A percentile compares a stretch with the other conserved stretches of the same genome.
phyloP scores from a whole-genome alignment of 2,329 filamentous ascomycete species.

The Phialemonium atrogriseum region DNA sequence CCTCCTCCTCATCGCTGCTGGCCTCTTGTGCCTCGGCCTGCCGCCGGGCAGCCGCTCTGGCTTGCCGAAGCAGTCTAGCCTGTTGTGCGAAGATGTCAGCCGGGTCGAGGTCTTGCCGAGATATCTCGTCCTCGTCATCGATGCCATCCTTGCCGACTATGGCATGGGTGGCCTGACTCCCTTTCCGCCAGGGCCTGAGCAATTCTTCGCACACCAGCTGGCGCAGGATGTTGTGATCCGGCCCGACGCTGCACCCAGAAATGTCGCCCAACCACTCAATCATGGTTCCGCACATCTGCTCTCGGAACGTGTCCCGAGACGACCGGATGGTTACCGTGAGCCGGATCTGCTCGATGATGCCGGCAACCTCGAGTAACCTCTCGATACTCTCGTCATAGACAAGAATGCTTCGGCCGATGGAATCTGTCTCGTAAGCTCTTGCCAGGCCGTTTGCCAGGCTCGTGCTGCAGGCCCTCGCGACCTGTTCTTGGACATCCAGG shows the following conservation, averaged over 20 bases:
- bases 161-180: conserved; percentile 74
- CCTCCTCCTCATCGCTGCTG: conserved; percentile 27
- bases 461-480: conserved; percentile 78
- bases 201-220: conserved; percentile 85
- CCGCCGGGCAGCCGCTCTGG: conserved; percentile 24
- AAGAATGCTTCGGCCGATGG: conserved; percentile 78
- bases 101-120: conserved; percentile 27
- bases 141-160: conserved; percentile 70
- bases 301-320: conserved; percentile 87
- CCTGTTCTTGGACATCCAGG: conserved; percentile 80
- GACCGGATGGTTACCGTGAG: conserved; percentile 93
- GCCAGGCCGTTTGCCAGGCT: conserved; percentile 58
- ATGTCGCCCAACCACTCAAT: conserved; percentile 96
- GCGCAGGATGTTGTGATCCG: conserved; percentile 70
- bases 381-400: conserved; percentile 66
- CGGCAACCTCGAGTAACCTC: conserved; percentile 67
- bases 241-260: conserved; percentile 75
- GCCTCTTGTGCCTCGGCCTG: conserved; percentile 53
- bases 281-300: conserved; percentile 97
- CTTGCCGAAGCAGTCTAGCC: conserved; percentile 17
- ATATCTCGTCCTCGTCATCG: conserved; percentile 68
- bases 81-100: conserved; percentile 27
- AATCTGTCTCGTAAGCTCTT: conserved; percentile 82
- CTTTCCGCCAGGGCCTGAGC: conserved; percentile 77
- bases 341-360: conserved; percentile 88